Evolutionary conservation across 148 eudicot species (phyloP).

Genomic region (Arbutus unedo): DNA sequence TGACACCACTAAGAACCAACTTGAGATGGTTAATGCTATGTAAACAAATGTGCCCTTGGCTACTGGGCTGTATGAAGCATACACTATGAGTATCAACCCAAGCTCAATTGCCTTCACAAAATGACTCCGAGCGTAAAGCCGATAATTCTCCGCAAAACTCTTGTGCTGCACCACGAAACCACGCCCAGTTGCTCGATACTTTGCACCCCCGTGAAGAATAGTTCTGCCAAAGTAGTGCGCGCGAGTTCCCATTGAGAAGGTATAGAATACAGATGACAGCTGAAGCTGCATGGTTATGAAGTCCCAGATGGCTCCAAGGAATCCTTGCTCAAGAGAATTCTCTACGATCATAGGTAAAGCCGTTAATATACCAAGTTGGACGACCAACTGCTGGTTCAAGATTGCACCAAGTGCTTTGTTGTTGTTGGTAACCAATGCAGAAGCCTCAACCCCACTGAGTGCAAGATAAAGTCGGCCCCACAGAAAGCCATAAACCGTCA

Average conservation of each 20-base stretch:
- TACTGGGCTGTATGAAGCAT: slow-evolving; percentile 76
- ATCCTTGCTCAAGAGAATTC: slow-evolving; percentile 81
- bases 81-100: slow-evolving; percentile 67
- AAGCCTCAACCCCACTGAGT: slow-evolving; percentile 74
- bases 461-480: slow-evolving; percentile 89
- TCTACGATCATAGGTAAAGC: slow-evolving; percentile 91
- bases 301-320: slow-evolving; percentile 78
- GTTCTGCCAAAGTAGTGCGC: slow-evolving; percentile 92
- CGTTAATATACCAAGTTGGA: slow-evolving; percentile 83
- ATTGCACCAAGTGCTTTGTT: slow-evolving; percentile 75
- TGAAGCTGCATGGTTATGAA: slow-evolving; percentile 89
- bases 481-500: slow-evolving; percentile 84
- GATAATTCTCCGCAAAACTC: slow-evolving; percentile 77
- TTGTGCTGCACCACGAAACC: slow-evolving; percentile 95
- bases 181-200: slow-evolving; percentile 90
- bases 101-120: slow-evolving; percentile 90
- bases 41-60: slow-evolving; percentile 74
- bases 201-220: slow-evolving; percentile 92
- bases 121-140: slow-evolving; percentile 83
- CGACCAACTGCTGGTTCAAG: slow-evolving; percentile 79
- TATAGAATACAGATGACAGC: slow-evolving; percentile 74
- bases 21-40: slow-evolving; percentile 74
- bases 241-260: slow-evolving; percentile 91
- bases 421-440: slow-evolving; percentile 35
- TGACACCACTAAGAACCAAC: slow-evolving; percentile 90